Percentiles rank a stretch among this genome's conserved stretches.
Evolutionary conservation across 2,329 filamentous ascomycete species (phyloP).

Genomic region (Calonectria hongkongensis): DNA sequence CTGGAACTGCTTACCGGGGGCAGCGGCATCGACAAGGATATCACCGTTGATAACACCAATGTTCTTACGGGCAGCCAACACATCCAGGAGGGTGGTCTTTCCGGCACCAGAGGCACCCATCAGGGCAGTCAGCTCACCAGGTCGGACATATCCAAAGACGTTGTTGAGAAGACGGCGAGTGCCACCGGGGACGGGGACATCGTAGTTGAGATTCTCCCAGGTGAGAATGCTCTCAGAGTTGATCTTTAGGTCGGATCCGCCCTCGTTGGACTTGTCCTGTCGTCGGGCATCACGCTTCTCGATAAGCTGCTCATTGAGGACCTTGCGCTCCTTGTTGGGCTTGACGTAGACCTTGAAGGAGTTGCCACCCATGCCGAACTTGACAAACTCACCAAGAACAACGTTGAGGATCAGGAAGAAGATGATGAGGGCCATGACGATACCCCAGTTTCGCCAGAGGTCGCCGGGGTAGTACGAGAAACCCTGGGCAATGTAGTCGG

Average conservation of each 20-base stretch:
- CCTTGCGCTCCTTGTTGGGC: conserved; percentile 79
- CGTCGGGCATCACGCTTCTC: conserved; percentile 76
- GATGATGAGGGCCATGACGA: conserved; percentile 84
- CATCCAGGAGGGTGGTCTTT: conserved; percentile 90
- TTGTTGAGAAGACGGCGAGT: conserved; percentile 73
- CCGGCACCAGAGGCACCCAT: conserved; percentile 92
- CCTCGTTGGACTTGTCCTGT: conserved; percentile 65
- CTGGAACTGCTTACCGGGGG: conserved; percentile 76
- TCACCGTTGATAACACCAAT: conserved; percentile 76
- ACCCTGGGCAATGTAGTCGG: conserved; percentile 79
- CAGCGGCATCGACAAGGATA: conserved; percentile 73
- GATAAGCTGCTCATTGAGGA: conserved; percentile 77
- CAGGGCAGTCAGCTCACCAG: conserved; percentile 84
- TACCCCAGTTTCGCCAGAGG: conserved; percentile 90
- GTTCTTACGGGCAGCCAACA: conserved; percentile 78
- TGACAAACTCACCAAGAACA: conserved; percentile 85
- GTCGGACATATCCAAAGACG: conserved; percentile 82
- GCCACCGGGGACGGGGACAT: conserved; percentile 76
- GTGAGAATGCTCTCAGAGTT: conserved; percentile 82
- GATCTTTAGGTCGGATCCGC: conserved; percentile 72
- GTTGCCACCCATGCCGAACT: conserved; percentile 87
- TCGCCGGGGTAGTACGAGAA: conserved; percentile 81
- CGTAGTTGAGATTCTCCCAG: conserved; percentile 90
- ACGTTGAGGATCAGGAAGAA: conserved; percentile 86
- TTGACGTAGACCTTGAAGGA: conserved; percentile 85